Evolutionary conservation across 2,329 filamentous ascomycete species (phyloP).

Genomic region (Dactylellina parvicollis): DNA sequence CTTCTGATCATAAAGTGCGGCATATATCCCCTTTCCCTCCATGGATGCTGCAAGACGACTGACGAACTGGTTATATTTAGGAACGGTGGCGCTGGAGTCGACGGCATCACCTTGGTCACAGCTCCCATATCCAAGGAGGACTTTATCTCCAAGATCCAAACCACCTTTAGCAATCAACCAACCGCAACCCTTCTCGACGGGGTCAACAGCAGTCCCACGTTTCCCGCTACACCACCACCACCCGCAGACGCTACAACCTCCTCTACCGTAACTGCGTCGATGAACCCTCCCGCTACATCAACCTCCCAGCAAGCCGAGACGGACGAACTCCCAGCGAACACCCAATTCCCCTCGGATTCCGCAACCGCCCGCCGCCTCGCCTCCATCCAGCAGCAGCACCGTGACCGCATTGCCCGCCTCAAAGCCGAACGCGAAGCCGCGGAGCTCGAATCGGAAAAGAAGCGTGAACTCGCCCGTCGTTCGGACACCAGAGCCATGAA

Average conservation of each 20-base stretch:
- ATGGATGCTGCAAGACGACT: background rate
- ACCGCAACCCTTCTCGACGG: constrained; percentile 42
- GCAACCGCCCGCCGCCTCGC: constrained; percentile 33
- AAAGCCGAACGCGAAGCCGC: constrained; percentile 48
- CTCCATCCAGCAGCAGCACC: constrained; percentile 46
- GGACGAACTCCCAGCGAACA: constrained; percentile 28
- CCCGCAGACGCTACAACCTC: background rate
- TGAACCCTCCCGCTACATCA: constrained; percentile 5
- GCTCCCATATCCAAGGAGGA: constrained; percentile 46
- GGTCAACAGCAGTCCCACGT: constrained; percentile 44
- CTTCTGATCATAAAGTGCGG: constrained; percentile 48
- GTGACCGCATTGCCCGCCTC: constrained; percentile 41
- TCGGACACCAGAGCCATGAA: constrained; percentile 36
- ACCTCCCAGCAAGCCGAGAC: background rate
- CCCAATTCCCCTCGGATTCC: constrained; percentile 48
- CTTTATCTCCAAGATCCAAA: constrained; percentile 33
- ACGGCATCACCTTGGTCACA: constrained; percentile 39
- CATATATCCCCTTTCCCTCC: background rate
- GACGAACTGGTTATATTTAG: constrained; percentile 15
- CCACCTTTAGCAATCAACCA: constrained; percentile 8
- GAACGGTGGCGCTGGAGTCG: constrained; percentile 45
- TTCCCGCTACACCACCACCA: constrained; percentile 14
- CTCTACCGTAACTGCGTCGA: too few relatives aligned
- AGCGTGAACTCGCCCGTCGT: constrained; percentile 28
- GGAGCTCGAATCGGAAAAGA: constrained; percentile 38